Base-by-base conservation (phyloP, 306 rosid species). In the Lablab purpureus region DNA sequence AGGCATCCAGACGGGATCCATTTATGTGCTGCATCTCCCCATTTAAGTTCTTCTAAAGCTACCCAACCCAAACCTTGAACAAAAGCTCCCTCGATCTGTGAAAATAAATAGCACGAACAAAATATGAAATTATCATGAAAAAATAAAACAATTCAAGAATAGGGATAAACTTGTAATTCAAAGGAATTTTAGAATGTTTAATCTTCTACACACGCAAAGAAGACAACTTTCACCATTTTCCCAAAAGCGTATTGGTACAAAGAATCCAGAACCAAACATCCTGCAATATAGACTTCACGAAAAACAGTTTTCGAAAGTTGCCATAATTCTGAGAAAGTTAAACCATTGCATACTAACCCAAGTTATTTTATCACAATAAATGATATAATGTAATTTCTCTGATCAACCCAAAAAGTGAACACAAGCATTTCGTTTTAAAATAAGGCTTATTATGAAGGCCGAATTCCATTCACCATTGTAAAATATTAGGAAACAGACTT, bases 31-130 rank as follows among this genome's bases (percentile, higher is more conserved):
- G 83, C 85, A 87, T 95, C 99, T 56, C 99, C 99, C 99, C 99
- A 91, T 82, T 95, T 95, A 23, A 95, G 92, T 67, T 95, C 99
- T 85, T 95, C 98, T 62, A 95, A 83, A 56, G 98, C 97, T 40
- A 83, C 90, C 99, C 99, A 95, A 78, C 99, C 99, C 87, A 92
- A 76, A 79, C 98, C 99, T 89, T 95, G 99, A 60, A 91, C 52
- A 80, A 95, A 95, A 64, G 99, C 99, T 78, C 97, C 99, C 88
- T 95, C 98, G 4, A 95, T 87, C 97, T 95, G 86, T 75, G 56
- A 59, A 52, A 32, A 60, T 69, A 41, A 46, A 71, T 73, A 73
- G 56, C 62, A 75, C 54, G 63, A 76, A 71, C 58, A 54, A 77
- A 80, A 25, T 8, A 75, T 67, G 40, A 69, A 67, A 72, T 64